A percentile compares a stretch with the other conserved stretches of the same genome.
Conservation (phyloP, 306 rosid genomes). For the Sphenostylis stenocarpa region DNA sequence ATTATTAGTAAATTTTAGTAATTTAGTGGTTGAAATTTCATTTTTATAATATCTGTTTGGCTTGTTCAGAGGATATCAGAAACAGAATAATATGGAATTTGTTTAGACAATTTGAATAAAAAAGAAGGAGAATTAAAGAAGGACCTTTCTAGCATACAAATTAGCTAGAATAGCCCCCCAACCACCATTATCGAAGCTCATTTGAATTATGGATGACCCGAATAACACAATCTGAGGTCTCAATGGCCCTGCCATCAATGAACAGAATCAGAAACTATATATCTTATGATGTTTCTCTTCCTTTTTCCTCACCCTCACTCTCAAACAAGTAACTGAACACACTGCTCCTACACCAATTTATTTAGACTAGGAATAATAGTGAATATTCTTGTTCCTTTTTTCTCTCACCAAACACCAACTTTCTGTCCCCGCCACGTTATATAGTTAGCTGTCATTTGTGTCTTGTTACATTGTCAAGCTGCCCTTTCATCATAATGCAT, state of each 20-base stretch:
- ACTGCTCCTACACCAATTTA: slow-evolving; percentile 11
- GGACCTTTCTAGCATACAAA: slow-evolving; percentile 69
- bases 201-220: slow-evolving; percentile 78
- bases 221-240: slow-evolving; percentile 91
- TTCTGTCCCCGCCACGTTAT: background rate
- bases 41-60: no score
- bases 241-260: slow-evolving; percentile 62
- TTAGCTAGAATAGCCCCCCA: slow-evolving; percentile 81
- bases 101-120: background rate
- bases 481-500: background rate
- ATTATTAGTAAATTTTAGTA: no score
- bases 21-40: no score
- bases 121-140: background rate
- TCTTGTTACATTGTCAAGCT: background rate
- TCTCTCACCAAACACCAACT: background rate
- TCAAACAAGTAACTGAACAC: background rate
- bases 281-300: background rate
- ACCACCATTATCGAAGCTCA: slow-evolving; percentile 57
- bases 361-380: background rate
- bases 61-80: no score
- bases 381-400: background rate
- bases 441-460: background rate
- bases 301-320: background rate
- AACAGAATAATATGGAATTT: background rate
- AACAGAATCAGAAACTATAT: background rate